phyloP scores from a whole-genome alignment of 2,329 filamentous ascomycete species.

The Penicillium sp. region DNA sequence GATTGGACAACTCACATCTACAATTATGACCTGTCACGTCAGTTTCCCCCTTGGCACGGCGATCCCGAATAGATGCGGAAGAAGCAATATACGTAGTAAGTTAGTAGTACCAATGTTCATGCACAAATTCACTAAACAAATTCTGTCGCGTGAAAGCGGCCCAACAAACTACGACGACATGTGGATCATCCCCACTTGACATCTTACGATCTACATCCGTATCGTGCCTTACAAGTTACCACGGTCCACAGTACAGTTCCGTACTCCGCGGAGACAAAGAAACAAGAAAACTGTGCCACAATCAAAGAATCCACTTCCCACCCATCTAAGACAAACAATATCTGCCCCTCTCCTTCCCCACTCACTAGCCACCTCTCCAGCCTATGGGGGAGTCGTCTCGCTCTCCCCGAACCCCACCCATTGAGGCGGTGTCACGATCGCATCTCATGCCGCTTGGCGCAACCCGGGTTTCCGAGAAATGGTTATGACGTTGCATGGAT shows the following conservation, averaged over 20 bases:
- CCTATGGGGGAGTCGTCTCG: neutral
- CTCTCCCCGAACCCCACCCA: slow-evolving; percentile 8
- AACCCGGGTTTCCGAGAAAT: slow-evolving; percentile 2
- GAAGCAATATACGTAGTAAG: too few relatives aligned
- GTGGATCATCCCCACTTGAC: slow-evolving; percentile 3
- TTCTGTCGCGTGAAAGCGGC: neutral
- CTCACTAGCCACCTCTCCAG: slow-evolving; percentile 5
- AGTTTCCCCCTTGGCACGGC: neutral
- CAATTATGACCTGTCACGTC: slow-evolving; percentile 4
- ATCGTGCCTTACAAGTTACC: too few relatives aligned
- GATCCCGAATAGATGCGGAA: slow-evolving; percentile 3
- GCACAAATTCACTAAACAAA: neutral
- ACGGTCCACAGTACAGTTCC: too few relatives aligned
- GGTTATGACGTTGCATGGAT: slow-evolving; percentile 2
- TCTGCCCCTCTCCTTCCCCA: neutral
- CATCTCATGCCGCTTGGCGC: neutral
- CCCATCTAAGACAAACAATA: neutral
- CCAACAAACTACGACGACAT: neutral
- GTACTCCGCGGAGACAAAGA: neutral
- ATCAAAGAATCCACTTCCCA: neutral
- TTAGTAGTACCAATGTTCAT: too few relatives aligned
- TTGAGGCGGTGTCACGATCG: slow-evolving; percentile 10
- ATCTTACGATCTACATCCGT: too few relatives aligned
- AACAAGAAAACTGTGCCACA: neutral
- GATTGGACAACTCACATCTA: neutral